Percentiles rank a stretch among this genome's conserved stretches.
phyloP scores from a whole-genome alignment of 164 flowering plant species.

The Nelumbo lutea region DNA sequence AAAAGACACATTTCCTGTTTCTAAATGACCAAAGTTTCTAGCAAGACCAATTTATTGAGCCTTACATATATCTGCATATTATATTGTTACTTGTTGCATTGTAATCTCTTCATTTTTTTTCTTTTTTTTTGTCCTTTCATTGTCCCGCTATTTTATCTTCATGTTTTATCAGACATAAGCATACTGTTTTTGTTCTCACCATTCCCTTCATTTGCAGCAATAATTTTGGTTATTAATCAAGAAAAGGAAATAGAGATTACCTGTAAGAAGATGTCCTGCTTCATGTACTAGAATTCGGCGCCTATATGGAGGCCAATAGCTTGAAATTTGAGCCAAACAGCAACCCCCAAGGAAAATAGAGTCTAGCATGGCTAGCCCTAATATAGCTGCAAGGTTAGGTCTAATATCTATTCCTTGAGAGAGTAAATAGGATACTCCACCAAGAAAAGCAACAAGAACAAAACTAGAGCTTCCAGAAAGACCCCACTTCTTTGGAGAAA shows the following conservation, averaged over 20 bases:
- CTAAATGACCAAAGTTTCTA: no score
- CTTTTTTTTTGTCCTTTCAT: no score
- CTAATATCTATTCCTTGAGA: constrained; percentile 84
- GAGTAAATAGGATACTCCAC: constrained; percentile 64
- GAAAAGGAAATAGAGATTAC: constrained; percentile 22
- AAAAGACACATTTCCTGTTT: no score
- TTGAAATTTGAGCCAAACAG: constrained; percentile 82
- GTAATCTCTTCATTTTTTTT: no score
- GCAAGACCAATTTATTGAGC: no score
- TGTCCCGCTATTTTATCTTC: not conserved
- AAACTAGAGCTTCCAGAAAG: constrained; percentile 63
- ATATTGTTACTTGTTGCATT: no score
- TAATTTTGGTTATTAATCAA: no score
- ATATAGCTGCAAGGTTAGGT: constrained; percentile 65
- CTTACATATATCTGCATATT: no score
- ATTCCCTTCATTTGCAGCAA: no score
- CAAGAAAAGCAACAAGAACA: constrained; percentile 53
- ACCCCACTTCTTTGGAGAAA: constrained; percentile 98
- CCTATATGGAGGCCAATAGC: constrained; percentile 90
- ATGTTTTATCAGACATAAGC: not conserved
- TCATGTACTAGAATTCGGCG: constrained; percentile 92
- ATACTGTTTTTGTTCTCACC: no score
- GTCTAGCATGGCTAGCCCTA: constrained; percentile 71
- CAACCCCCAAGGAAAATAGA: constrained; percentile 82
- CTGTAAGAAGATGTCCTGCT: constrained; percentile 93